A percentile compares a stretch with the other conserved stretches of the same genome.
Evolutionary conservation across 768 basidiomycete genomes (phyloP).

Genomic region (Fomitopsis serialis): DNA sequence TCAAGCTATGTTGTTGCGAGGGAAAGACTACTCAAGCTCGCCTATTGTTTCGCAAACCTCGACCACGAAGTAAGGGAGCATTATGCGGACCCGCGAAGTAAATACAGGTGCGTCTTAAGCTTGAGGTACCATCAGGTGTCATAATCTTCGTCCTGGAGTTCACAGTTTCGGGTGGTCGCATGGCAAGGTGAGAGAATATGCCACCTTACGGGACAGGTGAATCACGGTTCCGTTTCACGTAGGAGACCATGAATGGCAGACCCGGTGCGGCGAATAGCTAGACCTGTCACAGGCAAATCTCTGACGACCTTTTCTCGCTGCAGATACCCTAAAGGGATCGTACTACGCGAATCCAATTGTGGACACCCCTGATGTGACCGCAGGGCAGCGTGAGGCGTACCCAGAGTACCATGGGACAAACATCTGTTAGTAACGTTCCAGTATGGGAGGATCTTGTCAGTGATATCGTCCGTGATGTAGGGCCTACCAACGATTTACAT

Average conservation of each 20-base stretch:
- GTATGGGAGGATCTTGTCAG: neutral
- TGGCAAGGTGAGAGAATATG: slow-evolving; percentile 60
- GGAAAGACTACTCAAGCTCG: slow-evolving; percentile 66
- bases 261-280: slow-evolving; percentile 42
- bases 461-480: slow-evolving; percentile 27
- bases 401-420: slow-evolving; percentile 87
- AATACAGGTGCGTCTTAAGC: slow-evolving; percentile 57
- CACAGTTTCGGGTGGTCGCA: slow-evolving; percentile 94
- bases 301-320: neutral
- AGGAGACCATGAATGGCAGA: slow-evolving; percentile 96
- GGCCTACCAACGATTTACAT: slow-evolving; percentile 55
- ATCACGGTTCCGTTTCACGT: neutral
- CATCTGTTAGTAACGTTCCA: slow-evolving; percentile 55
- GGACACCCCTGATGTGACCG: slow-evolving; percentile 58
- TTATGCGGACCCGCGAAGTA: slow-evolving; percentile 65
- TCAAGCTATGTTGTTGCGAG: slow-evolving; percentile 54
- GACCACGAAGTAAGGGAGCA: slow-evolving; percentile 63
- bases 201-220: neutral
- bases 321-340: slow-evolving; percentile 85
- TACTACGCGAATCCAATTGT: slow-evolving; percentile 87
- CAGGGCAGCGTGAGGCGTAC: slow-evolving; percentile 48
- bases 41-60: slow-evolving; percentile 71
- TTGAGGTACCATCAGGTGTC: neutral
- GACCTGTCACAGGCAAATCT: neutral
- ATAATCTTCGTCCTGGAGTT: neutral